Evolutionary conservation across 306 rosid genomes (phyloP).

Genomic region (Acacia crassicarpa): DNA sequence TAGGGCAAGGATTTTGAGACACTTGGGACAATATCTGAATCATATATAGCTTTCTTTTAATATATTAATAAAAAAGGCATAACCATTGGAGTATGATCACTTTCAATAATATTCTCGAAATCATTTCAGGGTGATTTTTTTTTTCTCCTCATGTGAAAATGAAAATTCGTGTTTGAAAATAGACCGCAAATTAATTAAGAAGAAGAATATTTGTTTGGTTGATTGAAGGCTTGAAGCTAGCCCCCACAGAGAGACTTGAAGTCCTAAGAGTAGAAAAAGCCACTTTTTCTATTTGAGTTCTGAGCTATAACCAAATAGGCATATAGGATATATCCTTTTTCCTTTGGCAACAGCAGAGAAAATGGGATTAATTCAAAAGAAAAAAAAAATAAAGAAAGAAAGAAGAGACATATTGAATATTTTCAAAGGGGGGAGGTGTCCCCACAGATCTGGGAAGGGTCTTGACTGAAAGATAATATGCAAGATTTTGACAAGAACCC

Average conservation of each 20-base stretch:
- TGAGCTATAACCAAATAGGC: constrained; percentile 42
- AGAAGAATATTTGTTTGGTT: constrained; percentile 34
- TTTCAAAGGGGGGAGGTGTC: constrained; percentile 61
- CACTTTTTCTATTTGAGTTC: constrained; percentile 46
- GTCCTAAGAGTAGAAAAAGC: constrained; percentile 43
- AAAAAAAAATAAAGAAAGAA: constrained; percentile 1
- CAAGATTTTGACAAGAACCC: constrained; percentile 90
- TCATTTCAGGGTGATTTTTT: constrained; percentile 37
- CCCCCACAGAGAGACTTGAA: constrained; percentile 38
- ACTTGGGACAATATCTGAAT: constrained; percentile 55
- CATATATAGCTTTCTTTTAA: constrained; percentile 45
- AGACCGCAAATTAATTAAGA: constrained; percentile 44
- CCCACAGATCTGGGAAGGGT: constrained; percentile 64
- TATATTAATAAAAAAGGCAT: constrained; percentile 34
- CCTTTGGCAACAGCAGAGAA: constrained; percentile 36
- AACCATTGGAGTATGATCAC: constrained; percentile 33
- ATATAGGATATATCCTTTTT: constrained; percentile 46
- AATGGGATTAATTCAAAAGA: constrained; percentile 17
- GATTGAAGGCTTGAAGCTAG: constrained; percentile 44
- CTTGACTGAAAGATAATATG: constrained; percentile 70
- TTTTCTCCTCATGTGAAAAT: constrained; percentile 36
- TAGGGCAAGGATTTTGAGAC: constrained; percentile 37
- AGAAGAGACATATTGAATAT: constrained; percentile 80
- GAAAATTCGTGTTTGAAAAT: constrained; percentile 44
- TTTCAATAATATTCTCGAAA: constrained; percentile 57